Evolutionary conservation across 164 flowering plant species (phyloP).

Genomic region (Amborella trichopoda): DNA sequence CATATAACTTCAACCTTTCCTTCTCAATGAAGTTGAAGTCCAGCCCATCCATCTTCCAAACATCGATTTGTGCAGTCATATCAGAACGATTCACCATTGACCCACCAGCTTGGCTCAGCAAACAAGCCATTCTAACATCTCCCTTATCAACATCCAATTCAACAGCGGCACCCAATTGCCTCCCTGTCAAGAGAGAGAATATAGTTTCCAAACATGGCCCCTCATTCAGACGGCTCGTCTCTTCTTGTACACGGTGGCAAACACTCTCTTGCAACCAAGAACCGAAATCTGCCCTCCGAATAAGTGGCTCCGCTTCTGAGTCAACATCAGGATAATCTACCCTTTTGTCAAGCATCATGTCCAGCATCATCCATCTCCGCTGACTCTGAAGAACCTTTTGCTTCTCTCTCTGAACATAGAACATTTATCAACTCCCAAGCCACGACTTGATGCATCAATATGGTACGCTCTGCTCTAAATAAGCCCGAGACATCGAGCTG

Average conservation of each 20-base stretch:
- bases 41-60: slow-evolving; percentile 76
- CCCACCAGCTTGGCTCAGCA: slow-evolving; percentile 93
- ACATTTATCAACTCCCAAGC: slow-evolving; percentile 93
- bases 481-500: slow-evolving; percentile 70
- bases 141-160: slow-evolving; percentile 78
- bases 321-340: slow-evolving; percentile 50
- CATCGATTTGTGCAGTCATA: slow-evolving; percentile 59
- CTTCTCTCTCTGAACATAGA: slow-evolving; percentile 60
- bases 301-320: slow-evolving; percentile 67
- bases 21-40: slow-evolving; percentile 86
- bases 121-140: slow-evolving; percentile 90
- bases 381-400: slow-evolving; percentile 21
- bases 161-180: slow-evolving; percentile 78
- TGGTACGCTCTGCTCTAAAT: slow-evolving; percentile 38
- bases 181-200: slow-evolving; percentile 71
- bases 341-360: slow-evolving; percentile 64
- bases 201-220: slow-evolving; percentile 54
- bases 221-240: slow-evolving; percentile 55
- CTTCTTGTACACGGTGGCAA: slow-evolving; percentile 73
- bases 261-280: slow-evolving; percentile 97
- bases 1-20: slow-evolving; percentile 60
- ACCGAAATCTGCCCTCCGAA: slow-evolving; percentile 90
- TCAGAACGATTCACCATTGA: slow-evolving; percentile 66
- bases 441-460: slow-evolving; percentile 80
- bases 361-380: slow-evolving; percentile 54